Evolutionary conservation across 768 basidiomycete genomes (phyloP), one percentile per base, ranked within the genome.

Genomic region (Trametes maxima): DNA sequence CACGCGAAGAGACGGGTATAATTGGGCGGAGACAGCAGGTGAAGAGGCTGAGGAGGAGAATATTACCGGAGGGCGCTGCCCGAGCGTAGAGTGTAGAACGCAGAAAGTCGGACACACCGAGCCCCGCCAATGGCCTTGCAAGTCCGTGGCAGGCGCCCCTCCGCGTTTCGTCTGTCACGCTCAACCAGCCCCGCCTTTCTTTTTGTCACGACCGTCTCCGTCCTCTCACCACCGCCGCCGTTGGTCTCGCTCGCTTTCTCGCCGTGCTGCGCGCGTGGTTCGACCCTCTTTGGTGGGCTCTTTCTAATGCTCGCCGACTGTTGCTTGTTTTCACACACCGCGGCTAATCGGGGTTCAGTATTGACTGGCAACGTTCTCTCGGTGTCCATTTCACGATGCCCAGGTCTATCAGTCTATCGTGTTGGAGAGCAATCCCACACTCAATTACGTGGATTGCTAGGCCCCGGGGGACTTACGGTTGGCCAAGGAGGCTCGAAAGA

Each of bases 1-100:
- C 40, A 36, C 40, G 53, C 22, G 47, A 40, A 35, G 57, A 48
- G 43, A 44, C 28, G 37, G 61, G 51, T 45, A 44, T 25, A 33
- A 14, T 25, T 2, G 58, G 35, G 19, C 61, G 63, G 35, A 63
- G 12, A 56, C 63, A 64, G 60, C 55, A 62, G 56, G 48, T 21
- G 57, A 62, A 61, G 53, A 57, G 50, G 33, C 21, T 40, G 46
- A 60, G 50, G 33, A 56, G 52, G 21, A 13, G 59, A 61, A 63
- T 59, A 55, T 28, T 51, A 45, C 11, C 56, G 51, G 55, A 16
- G 58, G 24, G 44, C 45, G 22, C 35, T 36, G 56, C 43, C 51
- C 49, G 52, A 42, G 52, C 36, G 47, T 36, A 19, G 56, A 50
- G 42, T 17, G 22, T 40, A 7, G 45, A 40, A 24, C 24, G 50